phyloP scores from a whole-genome alignment of 1,139 yeast species.

The Hyphopichia wangnamkhiaoensis region DNA sequence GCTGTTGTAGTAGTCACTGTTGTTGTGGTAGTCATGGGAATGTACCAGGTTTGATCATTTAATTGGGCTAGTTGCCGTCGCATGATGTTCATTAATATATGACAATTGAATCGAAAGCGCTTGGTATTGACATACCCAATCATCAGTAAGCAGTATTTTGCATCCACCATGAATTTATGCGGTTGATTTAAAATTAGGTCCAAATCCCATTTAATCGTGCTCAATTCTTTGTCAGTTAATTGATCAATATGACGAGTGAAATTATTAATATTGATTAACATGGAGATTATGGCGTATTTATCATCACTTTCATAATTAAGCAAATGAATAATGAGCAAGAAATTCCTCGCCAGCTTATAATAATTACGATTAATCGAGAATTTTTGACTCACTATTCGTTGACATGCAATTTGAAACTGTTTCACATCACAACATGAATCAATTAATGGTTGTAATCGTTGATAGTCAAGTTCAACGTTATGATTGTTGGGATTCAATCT shows the following conservation, averaged over 20 bases:
- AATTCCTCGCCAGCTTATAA: slow-evolving; percentile 7
- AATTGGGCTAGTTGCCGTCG: neutral
- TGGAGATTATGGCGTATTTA: slow-evolving; percentile 3
- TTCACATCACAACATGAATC: too few relatives aligned
- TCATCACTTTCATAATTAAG: slow-evolving; percentile 4
- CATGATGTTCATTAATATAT: slow-evolving; percentile 4
- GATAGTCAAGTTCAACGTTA: neutral
- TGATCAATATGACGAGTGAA: neutral
- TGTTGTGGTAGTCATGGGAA: neutral
- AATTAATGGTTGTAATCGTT: neutral
- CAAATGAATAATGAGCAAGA: slow-evolving; percentile 8
- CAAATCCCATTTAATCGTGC: neutral
- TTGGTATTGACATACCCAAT: slow-evolving; percentile 8
- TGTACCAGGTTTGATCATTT: too few relatives aligned
- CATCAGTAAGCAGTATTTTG: neutral
- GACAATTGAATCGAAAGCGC: slow-evolving; percentile 7
- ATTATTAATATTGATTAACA: slow-evolving; percentile 1
- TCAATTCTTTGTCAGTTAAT: neutral
- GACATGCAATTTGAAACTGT: slow-evolving; percentile 6
- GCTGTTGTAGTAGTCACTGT: neutral
- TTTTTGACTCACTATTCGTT: slow-evolving; percentile 7
- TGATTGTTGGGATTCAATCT: too few relatives aligned
- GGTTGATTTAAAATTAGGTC: neutral
- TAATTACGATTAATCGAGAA: slow-evolving; percentile 7
- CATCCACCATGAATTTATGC: neutral